Conservation (phyloP, 108 stramenopile species). For the Skeletonema menzelii region DNA sequence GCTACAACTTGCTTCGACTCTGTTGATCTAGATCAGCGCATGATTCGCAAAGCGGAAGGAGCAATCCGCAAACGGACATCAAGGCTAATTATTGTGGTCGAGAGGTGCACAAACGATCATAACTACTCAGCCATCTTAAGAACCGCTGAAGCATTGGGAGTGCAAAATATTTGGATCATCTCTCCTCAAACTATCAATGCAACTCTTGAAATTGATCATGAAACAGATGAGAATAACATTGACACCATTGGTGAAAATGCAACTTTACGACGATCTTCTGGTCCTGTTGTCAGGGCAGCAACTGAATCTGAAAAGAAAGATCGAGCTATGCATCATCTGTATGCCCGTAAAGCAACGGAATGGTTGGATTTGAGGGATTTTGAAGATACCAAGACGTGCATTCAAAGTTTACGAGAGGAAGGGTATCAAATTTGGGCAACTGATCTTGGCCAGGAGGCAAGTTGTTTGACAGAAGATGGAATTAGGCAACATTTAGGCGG, state of each 20-base stretch:
- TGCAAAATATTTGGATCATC: constrained; percentile 82
- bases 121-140: constrained; percentile 71
- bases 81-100: constrained; percentile 74
- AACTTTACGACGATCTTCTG: constrained; percentile 22
- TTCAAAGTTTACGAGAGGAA: constrained; percentile 52
- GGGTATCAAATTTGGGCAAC: constrained; percentile 84
- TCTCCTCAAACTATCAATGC: constrained; percentile 56
- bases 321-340: constrained; percentile 75
- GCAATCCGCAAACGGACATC: constrained; percentile 77
- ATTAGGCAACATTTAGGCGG: constrained; percentile 19
- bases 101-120: constrained; percentile 87
- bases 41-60: constrained; percentile 85
- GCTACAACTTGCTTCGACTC: constrained; percentile 55
- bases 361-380: constrained; percentile 83
- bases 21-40: constrained; percentile 67
- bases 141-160: constrained; percentile 86
- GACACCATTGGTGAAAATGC: constrained; percentile 14
- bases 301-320: constrained; percentile 63
- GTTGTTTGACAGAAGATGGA: constrained; percentile 50
- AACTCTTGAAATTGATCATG: constrained; percentile 17
- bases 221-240: constrained; percentile 7
- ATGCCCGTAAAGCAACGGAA: constrained; percentile 87
- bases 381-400: constrained; percentile 65
- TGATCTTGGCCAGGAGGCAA: constrained; percentile 81
- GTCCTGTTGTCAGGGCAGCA: constrained; percentile 26